Conservation (phyloP, 1,139 yeast species). For the Hyphopichia wangnamkhiaoensis region DNA sequence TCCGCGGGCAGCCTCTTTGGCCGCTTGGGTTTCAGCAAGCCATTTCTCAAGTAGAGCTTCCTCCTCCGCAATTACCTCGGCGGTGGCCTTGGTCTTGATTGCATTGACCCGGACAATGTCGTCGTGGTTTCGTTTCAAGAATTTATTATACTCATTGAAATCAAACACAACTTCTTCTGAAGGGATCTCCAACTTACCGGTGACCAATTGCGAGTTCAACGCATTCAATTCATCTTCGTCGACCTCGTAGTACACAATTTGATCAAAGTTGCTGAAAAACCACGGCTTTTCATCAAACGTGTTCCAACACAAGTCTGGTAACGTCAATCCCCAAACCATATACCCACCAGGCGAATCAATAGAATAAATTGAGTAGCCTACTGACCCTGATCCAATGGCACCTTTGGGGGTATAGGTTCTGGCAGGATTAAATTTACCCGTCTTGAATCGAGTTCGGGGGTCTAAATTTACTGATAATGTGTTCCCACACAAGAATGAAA, state of each 20-base stretch:
- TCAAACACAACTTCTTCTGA: slow-evolving; percentile 27
- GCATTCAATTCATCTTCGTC: slow-evolving; percentile 23
- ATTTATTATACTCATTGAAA: slow-evolving; percentile 24
- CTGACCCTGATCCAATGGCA: slow-evolving; percentile 34
- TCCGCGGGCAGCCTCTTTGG: slow-evolving; percentile 18
- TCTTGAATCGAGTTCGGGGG: slow-evolving; percentile 32
- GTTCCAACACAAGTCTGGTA: slow-evolving; percentile 38
- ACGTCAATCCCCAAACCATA: slow-evolving; percentile 40
- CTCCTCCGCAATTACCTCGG: slow-evolving; percentile 20
- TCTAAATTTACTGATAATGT: slow-evolving; percentile 33
- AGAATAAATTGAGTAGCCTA: slow-evolving; percentile 35
- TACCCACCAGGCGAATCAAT: slow-evolving; percentile 43
- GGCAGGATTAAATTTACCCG: slow-evolving; percentile 39
- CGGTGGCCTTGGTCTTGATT: slow-evolving; percentile 21
- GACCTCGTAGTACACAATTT: slow-evolving; percentile 37
- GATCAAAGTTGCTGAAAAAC: slow-evolving; percentile 36
- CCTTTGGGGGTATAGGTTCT: slow-evolving; percentile 40
- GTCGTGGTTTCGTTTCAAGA: slow-evolving; percentile 22
- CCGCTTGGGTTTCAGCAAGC: slow-evolving; percentile 24
- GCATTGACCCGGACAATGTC: slow-evolving; percentile 18
- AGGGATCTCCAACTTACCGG: slow-evolving; percentile 26
- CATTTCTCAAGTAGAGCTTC: slow-evolving; percentile 21
- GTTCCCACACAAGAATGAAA: slow-evolving; percentile 39
- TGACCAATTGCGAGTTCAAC: slow-evolving; percentile 25
- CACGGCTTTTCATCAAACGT: slow-evolving; percentile 35